Evolutionary conservation across 129 eudicot genomes (phyloP).

Genomic region (Oenanthe sinensis): DNA sequence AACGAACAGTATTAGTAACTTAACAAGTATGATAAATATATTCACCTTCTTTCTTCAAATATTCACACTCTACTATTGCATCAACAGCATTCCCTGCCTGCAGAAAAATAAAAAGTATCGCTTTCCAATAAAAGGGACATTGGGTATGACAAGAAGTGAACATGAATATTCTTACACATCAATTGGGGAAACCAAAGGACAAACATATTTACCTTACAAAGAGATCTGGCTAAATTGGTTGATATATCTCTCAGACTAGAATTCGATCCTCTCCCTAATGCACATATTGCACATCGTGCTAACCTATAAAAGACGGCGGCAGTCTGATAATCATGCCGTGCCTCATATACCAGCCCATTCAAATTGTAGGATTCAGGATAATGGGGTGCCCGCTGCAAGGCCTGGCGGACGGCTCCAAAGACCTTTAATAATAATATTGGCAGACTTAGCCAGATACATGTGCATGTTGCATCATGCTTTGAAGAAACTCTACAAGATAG

Average conservation of each 20-base stretch:
- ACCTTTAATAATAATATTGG: conserved; percentile 33
- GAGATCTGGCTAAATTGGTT: conserved; percentile 74
- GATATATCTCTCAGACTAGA: conserved; percentile 52
- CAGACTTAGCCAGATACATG: conserved; percentile 1
- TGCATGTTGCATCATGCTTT: neutral
- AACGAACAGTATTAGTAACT: neutral
- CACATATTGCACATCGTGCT: conserved; percentile 57
- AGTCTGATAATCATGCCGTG: conserved; percentile 59
- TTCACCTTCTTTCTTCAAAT: conserved; percentile 57
- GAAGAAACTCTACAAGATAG: neutral
- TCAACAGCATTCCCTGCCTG: conserved; percentile 72
- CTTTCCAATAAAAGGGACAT: neutral
- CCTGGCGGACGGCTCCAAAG: conserved; percentile 78
- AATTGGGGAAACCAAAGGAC: neutral
- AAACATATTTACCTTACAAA: conserved; percentile 57
- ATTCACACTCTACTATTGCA: conserved; percentile 73
- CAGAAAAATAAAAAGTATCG: conserved; percentile 14
- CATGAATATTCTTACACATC: conserved; percentile 2
- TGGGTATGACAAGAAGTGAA: conserved; percentile 3
- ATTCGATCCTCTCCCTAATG: conserved; percentile 31
- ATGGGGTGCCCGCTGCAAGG: conserved; percentile 85
- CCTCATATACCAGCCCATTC: conserved; percentile 75
- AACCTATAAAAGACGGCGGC: conserved; percentile 64
- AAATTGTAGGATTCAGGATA: conserved; percentile 89
- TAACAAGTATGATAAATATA: neutral